Evolutionary conservation across 129 eudicot genomes (phyloP), one percentile per base, ranked within the genome.

Genomic region (Gnaphalium uliginosum): DNA sequence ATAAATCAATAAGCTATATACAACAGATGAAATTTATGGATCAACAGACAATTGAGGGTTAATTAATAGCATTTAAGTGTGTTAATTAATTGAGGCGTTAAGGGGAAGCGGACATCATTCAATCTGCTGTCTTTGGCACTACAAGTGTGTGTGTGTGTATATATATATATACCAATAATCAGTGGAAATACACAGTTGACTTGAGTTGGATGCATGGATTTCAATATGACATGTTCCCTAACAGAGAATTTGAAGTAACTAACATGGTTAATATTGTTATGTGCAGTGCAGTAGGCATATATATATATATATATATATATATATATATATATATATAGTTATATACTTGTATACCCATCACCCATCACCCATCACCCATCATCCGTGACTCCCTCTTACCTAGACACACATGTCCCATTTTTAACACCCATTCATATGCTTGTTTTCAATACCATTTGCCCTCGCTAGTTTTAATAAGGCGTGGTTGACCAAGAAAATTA

Each of bases 321-420:
- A 27, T 27, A 27, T 27, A 54, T 66, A 66, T 53, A 18, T 35
- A 69, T 59, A 72, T n/a, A 69, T 18, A 21, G 8, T n/a, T 10
- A 59, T 9, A 70, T 70, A 78, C 51, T 61, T 76, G 33, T 62
- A 62, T 63, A 54, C 30, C 60, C 78, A 10, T 43, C 33, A 73
- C 78, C 78, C 82, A 79, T 72, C 72, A 57, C 53, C 57, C 60
- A 10, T 43, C 48, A 73, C 82, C 82, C 82, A 79, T 79, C 72
- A 58, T 65, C 58, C 61, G 64, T 53, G 54, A 72, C 78, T 67
- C 83, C 78, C 83, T 72, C 76, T 26, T 33, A 25, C 68, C 51
- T 79, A 66, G 78, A 79, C 83, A 79, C 68, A 21, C 60, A 64
- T 79, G 83, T 72, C 83, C 82, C 83, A 79, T 72, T 66, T 77